Base-by-base conservation (phyloP, 306 rosid species). In the Ammopiptanthus mongolicus region DNA sequence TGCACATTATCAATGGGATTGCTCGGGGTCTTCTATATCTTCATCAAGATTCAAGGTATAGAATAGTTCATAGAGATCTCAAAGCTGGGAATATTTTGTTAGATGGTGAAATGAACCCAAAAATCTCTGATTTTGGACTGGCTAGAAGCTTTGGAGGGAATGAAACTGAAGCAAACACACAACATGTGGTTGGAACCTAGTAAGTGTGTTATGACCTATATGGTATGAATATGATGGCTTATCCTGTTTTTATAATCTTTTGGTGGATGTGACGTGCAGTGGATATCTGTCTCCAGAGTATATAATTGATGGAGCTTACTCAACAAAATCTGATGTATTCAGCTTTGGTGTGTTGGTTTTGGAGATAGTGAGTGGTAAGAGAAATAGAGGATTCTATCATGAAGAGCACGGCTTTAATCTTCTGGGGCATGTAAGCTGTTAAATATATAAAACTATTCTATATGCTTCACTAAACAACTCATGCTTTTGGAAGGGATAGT, bases 1-100 rank as follows among this genome's bases (percentile, higher is more conserved):
- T 62, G 47, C 76, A 74, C 29, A 84, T 81, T 13, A 71, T 80
- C 62, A 46, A 21, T 25, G 87, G 88, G 23, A 56, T 88, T 22
- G 90, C 84, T 9, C 71, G 84, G 0, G 92, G 85, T 10, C 85
- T 86, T 60, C 78, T 88, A 13, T 88, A 88, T 68, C 92, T 88
- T 39, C 87, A 88, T 70, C 60, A 76, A 42, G 75, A 76, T 53
- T 76, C 74, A 23, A 65, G 74, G 44, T 66, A 65, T 25, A 76
- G 67, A 76, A 75, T 75, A 76, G 74, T 76, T 41, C 74, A 76
- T 28, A 65, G 74, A 55, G 74, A 76, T 55, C 80, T 76, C 23
- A 76, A 76, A 68, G 74, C 66, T 0, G 67, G 17, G 9, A 76
- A 76, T 42, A 29, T 76, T 53, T 41, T 76, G 59, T 28, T 65